Conservation (phyloP, 1,139 yeast species). For the Taphrina communis region DNA sequence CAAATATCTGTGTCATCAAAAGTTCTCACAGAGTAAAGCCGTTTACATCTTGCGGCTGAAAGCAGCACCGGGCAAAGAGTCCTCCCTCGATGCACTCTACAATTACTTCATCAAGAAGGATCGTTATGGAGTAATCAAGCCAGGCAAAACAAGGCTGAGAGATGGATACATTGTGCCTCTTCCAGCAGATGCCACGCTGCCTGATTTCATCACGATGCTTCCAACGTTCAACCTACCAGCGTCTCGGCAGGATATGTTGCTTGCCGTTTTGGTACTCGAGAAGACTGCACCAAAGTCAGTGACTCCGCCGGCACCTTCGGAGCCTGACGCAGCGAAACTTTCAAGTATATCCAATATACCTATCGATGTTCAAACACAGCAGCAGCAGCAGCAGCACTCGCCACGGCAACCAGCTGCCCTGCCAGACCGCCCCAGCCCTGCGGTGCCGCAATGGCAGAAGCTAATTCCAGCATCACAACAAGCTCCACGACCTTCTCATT, state of each 20-base stretch:
- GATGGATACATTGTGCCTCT: constrained; percentile 69
- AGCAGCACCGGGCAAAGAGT: constrained; percentile 47
- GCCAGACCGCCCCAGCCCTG: neutral
- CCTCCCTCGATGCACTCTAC: constrained; percentile 59
- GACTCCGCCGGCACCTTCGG: neutral
- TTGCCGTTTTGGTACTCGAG: constrained; percentile 57
- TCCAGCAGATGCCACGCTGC: constrained; percentile 48
- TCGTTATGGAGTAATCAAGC: constrained; percentile 68
- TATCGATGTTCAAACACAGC: neutral
- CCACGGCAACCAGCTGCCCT: neutral
- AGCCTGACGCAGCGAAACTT: neutral
- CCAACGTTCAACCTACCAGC: constrained; percentile 43
- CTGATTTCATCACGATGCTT: constrained; percentile 47
- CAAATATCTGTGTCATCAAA: constrained; percentile 57
- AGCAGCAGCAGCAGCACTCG: neutral
- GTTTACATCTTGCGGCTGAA: constrained; percentile 59
- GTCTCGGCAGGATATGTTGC: constrained; percentile 52
- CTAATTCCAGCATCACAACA: constrained; percentile 1
- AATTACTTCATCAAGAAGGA: constrained; percentile 59
- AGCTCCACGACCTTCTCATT: neutral
- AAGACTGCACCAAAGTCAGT: constrained; percentile 46
- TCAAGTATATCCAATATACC: neutral
- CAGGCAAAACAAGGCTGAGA: constrained; percentile 56
- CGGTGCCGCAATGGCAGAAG: constrained; percentile 7
- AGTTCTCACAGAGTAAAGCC: constrained; percentile 59